Conservation (phyloP, 2,329 filamentous ascomycete species). For the Cladophialophora carrionii region DNA sequence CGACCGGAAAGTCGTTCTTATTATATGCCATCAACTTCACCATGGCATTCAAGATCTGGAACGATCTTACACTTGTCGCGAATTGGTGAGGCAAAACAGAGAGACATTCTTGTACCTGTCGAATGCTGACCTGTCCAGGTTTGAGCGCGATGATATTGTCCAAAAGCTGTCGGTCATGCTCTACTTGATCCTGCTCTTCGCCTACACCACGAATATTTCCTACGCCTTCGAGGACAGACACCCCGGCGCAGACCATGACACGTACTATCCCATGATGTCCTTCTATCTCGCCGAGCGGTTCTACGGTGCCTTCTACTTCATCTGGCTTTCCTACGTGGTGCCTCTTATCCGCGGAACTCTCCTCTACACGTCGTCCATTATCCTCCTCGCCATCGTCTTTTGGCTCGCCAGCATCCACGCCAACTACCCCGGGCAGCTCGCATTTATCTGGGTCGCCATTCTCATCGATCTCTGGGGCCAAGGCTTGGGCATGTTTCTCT, state of each 20-base stretch:
- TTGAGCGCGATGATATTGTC: conserved; percentile 19
- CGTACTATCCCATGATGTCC: conserved; percentile 15
- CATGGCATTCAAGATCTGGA: conserved; percentile 44
- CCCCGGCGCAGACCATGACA: conserved; percentile 8
- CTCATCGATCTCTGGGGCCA: conserved; percentile 19
- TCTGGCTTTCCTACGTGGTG: conserved; percentile 17
- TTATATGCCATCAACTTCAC: conserved; percentile 65
- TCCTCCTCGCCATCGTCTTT: conserved; percentile 12
- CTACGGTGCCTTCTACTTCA: conserved; percentile 13
- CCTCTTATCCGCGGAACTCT: conserved; percentile 12
- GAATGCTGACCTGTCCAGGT: conserved; percentile 1
- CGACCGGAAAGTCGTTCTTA: conserved; percentile 56
- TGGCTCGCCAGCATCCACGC: conserved; percentile 14
- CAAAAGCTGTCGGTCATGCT: conserved; percentile 19
- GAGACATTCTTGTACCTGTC: background rate
- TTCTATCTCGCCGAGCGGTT: conserved; percentile 18
- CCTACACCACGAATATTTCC: conserved; percentile 16
- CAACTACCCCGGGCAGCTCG: conserved; percentile 14
- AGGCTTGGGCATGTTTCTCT: conserved; percentile 20
- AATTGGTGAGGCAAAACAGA: conserved; percentile 10
- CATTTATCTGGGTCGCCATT: conserved; percentile 15
- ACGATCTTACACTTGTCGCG: conserved; percentile 18
- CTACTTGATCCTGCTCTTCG: conserved; percentile 15
- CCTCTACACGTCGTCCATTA: conserved; percentile 16
- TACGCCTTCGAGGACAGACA: conserved; percentile 16